Percentiles rank a stretch among this genome's conserved stretches.
Conservation (phyloP, 2,329 filamentous ascomycete genomes). For the Magnaporthiopsis rhizophila region DNA sequence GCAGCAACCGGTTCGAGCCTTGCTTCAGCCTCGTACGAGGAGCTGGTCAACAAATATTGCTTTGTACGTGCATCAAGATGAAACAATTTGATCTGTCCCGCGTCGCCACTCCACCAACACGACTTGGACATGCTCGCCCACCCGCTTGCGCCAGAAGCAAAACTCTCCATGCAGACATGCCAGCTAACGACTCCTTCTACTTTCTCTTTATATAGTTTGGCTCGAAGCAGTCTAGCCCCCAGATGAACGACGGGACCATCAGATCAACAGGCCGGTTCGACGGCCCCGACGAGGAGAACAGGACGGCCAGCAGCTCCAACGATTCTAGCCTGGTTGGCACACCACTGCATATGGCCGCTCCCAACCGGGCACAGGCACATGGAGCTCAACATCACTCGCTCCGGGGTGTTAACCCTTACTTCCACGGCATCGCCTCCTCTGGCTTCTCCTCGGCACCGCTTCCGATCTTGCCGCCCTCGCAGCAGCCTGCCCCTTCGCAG, state of each 20-base stretch:
- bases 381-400: constrained; percentile 37
- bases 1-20: constrained; percentile 42
- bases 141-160: constrained; percentile 8
- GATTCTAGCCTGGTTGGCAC: constrained; percentile 29
- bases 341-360: constrained; percentile 23
- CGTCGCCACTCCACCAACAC: neutral
- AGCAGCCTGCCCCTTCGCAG: neutral
- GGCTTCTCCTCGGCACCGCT: neutral
- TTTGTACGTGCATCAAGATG: constrained; percentile 74
- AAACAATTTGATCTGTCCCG: neutral
- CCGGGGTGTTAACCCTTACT: constrained; percentile 26
- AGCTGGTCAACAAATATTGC: constrained; percentile 98
- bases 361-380: constrained; percentile 23
- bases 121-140: constrained; percentile 13
- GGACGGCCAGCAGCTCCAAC: constrained; percentile 26
- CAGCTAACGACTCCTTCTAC: constrained; percentile 19
- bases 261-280: constrained; percentile 32
- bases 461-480: constrained; percentile 2
- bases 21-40: constrained; percentile 85
- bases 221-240: constrained; percentile 47
- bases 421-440: constrained; percentile 26
- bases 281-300: constrained; percentile 28
- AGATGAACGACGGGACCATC: constrained; percentile 40
- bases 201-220: constrained; percentile 42
- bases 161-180: constrained; percentile 22